Evolutionary conservation across 768 basidiomycete species (phyloP).

Genomic region (Tubosaeta sp.): DNA sequence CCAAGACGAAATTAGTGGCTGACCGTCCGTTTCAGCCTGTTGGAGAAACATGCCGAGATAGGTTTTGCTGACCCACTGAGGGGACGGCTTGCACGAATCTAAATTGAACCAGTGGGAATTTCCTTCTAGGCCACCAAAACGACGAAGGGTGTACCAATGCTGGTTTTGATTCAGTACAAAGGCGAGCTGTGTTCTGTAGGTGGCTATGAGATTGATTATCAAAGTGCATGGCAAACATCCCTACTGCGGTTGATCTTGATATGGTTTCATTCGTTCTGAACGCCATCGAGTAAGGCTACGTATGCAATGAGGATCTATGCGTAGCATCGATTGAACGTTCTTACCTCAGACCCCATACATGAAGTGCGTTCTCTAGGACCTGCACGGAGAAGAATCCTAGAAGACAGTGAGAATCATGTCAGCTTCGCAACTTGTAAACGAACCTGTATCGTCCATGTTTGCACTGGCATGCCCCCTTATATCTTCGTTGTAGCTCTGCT

Average conservation of each 20-base stretch:
- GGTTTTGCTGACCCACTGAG: constrained; percentile 80
- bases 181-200: constrained; percentile 66
- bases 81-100: constrained; percentile 64
- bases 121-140: constrained; percentile 57
- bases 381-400: constrained; percentile 90
- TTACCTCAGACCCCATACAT: constrained; percentile 81
- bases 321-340: constrained; percentile 12
- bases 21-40: constrained; percentile 83
- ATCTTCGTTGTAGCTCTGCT: constrained; percentile 52
- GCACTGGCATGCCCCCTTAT: constrained; percentile 45
- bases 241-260: constrained; percentile 76
- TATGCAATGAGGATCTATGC: constrained; percentile 3
- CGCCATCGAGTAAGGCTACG: constrained; percentile 75
- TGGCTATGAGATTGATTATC: constrained; percentile 6
- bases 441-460: constrained; percentile 93
- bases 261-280: constrained; percentile 72
- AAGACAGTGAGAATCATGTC: not conserved
- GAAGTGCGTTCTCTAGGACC: constrained; percentile 78
- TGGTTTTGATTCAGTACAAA: constrained; percentile 84
- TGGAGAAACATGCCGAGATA: constrained; percentile 85
- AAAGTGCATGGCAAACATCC: constrained; percentile 14
- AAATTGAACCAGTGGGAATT: constrained; percentile 85
- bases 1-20: constrained; percentile 9
- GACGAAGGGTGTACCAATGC: constrained; percentile 87
- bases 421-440: not conserved